Percentiles rank a stretch among this genome's conserved stretches.
phyloP scores from a whole-genome alignment of 2,329 filamentous ascomycete species.

The Colletotrichum tanaceti region DNA sequence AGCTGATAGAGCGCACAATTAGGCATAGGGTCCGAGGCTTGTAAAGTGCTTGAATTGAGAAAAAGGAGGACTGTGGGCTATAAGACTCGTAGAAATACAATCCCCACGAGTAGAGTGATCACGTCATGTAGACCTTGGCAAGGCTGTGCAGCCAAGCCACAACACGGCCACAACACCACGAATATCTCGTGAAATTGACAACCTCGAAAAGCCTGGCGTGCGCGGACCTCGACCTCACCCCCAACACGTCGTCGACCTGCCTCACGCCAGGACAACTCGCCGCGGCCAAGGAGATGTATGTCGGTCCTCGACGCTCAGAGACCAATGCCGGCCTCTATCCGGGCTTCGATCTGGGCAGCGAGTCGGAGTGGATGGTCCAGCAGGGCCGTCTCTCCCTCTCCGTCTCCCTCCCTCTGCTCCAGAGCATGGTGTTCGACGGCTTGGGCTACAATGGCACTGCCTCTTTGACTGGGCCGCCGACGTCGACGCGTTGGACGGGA shows the following conservation, averaged over 20 bases:
- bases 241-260: not conserved
- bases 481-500: slow-evolving; percentile 19
- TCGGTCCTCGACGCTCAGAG: not conserved
- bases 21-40: too few species aligned
- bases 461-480: slow-evolving; percentile 20
- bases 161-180: too few species aligned
- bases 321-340: slow-evolving; percentile 21
- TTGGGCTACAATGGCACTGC: slow-evolving; percentile 23
- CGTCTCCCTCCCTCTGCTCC: slow-evolving; percentile 32
- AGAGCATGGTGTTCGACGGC: slow-evolving; percentile 33
- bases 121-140: too few species aligned
- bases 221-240: not conserved
- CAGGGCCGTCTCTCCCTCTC: slow-evolving; percentile 13
- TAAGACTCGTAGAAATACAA: too few species aligned
- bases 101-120: too few species aligned
- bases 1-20: too few species aligned
- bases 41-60: too few species aligned
- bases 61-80: too few species aligned
- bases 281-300: slow-evolving; percentile 5
- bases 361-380: slow-evolving; percentile 26
- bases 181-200: too few species aligned
- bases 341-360: slow-evolving; percentile 25
- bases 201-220: slow-evolving; percentile 20
- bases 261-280: slow-evolving; percentile 4
- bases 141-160: too few species aligned